phyloP scores from a whole-genome alignment of 352 stramenopile species.

The Albugo candida region DNA sequence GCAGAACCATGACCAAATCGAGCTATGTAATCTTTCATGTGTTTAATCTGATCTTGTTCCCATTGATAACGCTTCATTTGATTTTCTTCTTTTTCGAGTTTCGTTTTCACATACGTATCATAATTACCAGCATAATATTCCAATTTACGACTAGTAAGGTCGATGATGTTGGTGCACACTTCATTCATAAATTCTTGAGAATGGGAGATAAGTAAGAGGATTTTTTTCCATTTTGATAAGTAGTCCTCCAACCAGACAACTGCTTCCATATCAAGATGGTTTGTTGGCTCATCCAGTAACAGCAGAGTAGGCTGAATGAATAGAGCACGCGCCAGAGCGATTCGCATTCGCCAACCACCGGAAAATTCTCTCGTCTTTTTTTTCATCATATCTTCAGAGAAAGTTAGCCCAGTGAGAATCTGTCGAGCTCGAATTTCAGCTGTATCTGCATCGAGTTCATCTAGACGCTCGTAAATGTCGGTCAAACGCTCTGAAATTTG shows the following conservation, averaged over 20 bases:
- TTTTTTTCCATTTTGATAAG: conserved; percentile 92
- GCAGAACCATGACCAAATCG: conserved; percentile 95
- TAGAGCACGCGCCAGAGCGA: conserved; percentile 89
- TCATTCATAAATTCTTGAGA: conserved; percentile 98
- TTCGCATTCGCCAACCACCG: conserved; percentile 92
- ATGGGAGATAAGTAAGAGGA: conserved; percentile 94
- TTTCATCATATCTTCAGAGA: conserved; percentile 88
- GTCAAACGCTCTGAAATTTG: conserved; percentile 83
- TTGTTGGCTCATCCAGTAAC: conserved; percentile 91
- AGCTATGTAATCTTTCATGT: conserved; percentile 99
- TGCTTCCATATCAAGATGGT: conserved; percentile 94
- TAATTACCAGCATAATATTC: conserved; percentile 98
- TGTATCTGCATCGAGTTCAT: conserved; percentile 88
- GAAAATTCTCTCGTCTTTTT: conserved; percentile 89
- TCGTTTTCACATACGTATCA: conserved; percentile 94
- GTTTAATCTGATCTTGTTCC: conserved; percentile 96
- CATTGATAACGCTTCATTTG: conserved; percentile 97
- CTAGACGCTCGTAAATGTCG: conserved; percentile 87
- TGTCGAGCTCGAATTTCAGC: conserved; percentile 82
- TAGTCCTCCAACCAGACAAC: conserved; percentile 99
- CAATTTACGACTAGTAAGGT: conserved; percentile 89
- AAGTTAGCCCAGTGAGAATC: conserved; percentile 92
- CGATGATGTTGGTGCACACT: conserved; percentile 96
- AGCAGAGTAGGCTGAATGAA: conserved; percentile 93
- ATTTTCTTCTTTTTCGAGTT: conserved; percentile 93